A percentile compares a stretch with the other conserved stretches of the same genome.
These are phyloP conservation scores for Cerrena zonata DNA, from an alignment of 1,284 basidiomycete species.

Conservation along the genomic window DNA sequence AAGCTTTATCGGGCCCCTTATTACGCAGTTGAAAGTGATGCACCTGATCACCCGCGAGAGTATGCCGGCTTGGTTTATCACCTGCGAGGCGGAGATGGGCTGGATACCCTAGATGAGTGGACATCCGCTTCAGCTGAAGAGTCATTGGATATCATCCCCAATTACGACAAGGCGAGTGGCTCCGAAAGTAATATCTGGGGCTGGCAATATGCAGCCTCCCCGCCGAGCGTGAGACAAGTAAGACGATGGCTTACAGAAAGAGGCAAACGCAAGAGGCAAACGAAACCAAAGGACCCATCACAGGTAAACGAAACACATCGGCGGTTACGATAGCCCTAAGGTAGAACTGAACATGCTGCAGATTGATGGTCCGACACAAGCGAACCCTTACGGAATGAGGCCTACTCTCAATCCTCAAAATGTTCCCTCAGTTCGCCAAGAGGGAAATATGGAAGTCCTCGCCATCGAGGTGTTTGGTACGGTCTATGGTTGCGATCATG, in stretches of 20 bases:
- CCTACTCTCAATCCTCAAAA: slow-evolving; percentile 37
- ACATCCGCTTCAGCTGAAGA: slow-evolving; percentile 8
- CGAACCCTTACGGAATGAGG: slow-evolving; percentile 62
- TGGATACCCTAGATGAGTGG: slow-evolving; percentile 53
- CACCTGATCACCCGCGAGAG: slow-evolving; percentile 64
- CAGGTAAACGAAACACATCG: slow-evolving; percentile 39
- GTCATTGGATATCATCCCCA: slow-evolving; percentile 5
- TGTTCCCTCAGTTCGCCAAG: slow-evolving; percentile 44
- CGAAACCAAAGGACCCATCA: slow-evolving; percentile 35
- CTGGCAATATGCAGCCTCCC: slow-evolving; percentile 73
- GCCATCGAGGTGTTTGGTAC: slow-evolving; percentile 81
- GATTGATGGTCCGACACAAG: slow-evolving; percentile 77
- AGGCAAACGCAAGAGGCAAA: slow-evolving; percentile 1
- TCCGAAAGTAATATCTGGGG: slow-evolving; percentile 36
- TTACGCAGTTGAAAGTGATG: slow-evolving; percentile 73
- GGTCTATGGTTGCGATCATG: slow-evolving; percentile 14
- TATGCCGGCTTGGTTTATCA: slow-evolving; percentile 77
- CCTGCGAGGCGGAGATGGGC: slow-evolving; percentile 56
- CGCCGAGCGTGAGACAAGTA: slow-evolving; percentile 53
- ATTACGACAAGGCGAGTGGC: neutral
- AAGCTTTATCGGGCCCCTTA: slow-evolving; percentile 73
- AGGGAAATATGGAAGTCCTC: slow-evolving; percentile 75
- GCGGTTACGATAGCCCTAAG: slow-evolving; percentile 8
- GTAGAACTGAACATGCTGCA: slow-evolving; percentile 26
- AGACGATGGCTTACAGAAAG: slow-evolving; percentile 46